These are phyloP conservation scores for Suillus fuscotomentosus DNA, from an alignment of 768 basidiomycete genomes.

Conservation along the genomic window DNA sequence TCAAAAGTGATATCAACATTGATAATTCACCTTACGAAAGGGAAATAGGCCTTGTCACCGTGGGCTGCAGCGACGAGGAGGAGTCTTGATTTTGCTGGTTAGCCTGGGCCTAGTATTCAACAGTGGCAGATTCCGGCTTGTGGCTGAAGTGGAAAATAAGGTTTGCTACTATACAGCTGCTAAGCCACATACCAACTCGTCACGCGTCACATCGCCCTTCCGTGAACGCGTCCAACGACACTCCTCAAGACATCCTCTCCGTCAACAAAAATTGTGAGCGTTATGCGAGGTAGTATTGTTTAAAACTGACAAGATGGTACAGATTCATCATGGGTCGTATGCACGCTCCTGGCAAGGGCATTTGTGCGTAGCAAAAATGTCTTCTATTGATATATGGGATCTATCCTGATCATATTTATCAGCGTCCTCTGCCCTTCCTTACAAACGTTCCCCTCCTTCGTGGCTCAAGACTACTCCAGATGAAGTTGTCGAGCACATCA, in stretches of 20 bases:
- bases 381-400: conserved; percentile 5
- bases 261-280: conserved; percentile 35
- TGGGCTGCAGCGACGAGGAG: conserved; percentile 42
- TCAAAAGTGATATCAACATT: background rate
- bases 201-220: conserved; percentile 26
- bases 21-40: conserved; percentile 27
- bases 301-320: conserved; percentile 13
- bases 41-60: conserved; percentile 37
- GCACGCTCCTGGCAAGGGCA: conserved; percentile 99
- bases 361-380: conserved; percentile 62
- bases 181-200: conserved; percentile 39
- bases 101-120: conserved; percentile 27
- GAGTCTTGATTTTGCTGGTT: conserved; percentile 28
- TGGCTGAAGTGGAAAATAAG: conserved; percentile 43
- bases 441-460: conserved; percentile 89
- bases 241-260: conserved; percentile 41
- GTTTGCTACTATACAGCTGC: conserved; percentile 62
- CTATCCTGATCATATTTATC: background rate
- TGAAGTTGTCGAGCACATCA: conserved; percentile 94
- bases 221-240: conserved; percentile 29
- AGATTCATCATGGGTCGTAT: conserved; percentile 87
- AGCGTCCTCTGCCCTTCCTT: conserved; percentile 96
- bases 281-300: conserved; percentile 16
- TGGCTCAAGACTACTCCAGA: conserved; percentile 98
- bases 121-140: conserved; percentile 27